phyloP scores from a whole-genome alignment of 768 basidiomycete species.

The Nidularia sp. region DNA sequence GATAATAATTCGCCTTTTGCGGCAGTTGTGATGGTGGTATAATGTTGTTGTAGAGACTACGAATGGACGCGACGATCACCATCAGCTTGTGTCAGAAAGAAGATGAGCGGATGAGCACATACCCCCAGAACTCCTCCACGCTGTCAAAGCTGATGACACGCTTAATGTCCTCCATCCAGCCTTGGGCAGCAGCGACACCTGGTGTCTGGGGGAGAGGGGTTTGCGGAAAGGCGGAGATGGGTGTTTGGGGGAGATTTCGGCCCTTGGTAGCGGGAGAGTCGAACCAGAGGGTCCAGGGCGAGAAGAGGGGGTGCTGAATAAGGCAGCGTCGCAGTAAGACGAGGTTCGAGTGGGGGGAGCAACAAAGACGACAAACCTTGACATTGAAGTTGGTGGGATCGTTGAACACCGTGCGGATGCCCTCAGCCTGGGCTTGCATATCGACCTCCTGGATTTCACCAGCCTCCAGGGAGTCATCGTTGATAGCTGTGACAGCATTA shows the following conservation, averaged over 20 bases:
- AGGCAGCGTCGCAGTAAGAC: neutral
- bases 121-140: constrained; percentile 99
- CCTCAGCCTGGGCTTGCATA: constrained; percentile 79
- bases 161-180: constrained; percentile 99
- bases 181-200: constrained; percentile 67
- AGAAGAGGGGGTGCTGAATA: constrained; percentile 84
- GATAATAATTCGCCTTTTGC: constrained; percentile 97
- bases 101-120: constrained; percentile 20
- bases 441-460: constrained; percentile 87
- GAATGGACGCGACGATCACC: constrained; percentile 10
- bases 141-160: constrained; percentile 94
- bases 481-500: constrained; percentile 17
- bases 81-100: constrained; percentile 7
- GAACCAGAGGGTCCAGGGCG: constrained; percentile 97
- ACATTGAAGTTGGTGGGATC: constrained; percentile 94
- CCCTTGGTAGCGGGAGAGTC: constrained; percentile 92
- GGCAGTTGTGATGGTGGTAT: constrained; percentile 91
- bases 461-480: constrained; percentile 50
- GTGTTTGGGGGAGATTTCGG: constrained; percentile 83
- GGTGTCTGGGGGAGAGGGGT: constrained; percentile 75
- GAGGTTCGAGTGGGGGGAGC: neutral
- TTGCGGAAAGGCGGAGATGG: constrained; percentile 71
- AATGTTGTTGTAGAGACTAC: constrained; percentile 92
- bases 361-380: constrained; percentile 53
- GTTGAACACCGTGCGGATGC: constrained; percentile 89